Evolutionary conservation across 768 basidiomycete genomes (phyloP).

Genomic region (Cystoderma amianthinum): DNA sequence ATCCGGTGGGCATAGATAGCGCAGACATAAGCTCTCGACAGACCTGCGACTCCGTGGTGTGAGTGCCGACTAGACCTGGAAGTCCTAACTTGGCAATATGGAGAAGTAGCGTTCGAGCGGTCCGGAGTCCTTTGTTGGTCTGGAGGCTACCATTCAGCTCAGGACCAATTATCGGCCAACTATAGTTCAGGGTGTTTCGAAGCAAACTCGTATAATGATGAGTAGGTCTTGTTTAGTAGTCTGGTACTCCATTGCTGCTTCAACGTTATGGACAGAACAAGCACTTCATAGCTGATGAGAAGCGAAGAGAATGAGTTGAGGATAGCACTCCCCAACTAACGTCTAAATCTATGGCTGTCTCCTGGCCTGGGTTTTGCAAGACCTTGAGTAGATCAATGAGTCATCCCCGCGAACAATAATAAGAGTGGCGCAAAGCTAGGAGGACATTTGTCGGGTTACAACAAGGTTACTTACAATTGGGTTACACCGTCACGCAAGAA

Average conservation of each 20-base stretch:
- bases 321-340: too few relatives aligned
- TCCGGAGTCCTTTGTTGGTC: constrained; percentile 92
- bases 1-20: constrained; percentile 93
- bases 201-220: constrained; percentile 98
- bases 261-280: constrained; percentile 90
- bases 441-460: too few relatives aligned
- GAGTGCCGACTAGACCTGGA: constrained; percentile 90
- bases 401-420: too few relatives aligned
- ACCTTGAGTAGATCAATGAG: too few relatives aligned
- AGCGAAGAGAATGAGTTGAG: too few relatives aligned
- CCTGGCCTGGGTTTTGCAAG: too few relatives aligned
- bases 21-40: constrained; percentile 85
- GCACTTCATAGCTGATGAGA: constrained; percentile 52
- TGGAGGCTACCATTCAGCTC: constrained; percentile 90
- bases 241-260: constrained; percentile 83
- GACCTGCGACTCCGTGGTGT: constrained; percentile 90
- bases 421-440: too few relatives aligned
- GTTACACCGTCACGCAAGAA: too few relatives aligned
- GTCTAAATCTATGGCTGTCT: too few relatives aligned
- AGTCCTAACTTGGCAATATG: constrained; percentile 88
- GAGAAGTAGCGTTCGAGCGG: constrained; percentile 80
- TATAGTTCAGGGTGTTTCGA: constrained; percentile 95
- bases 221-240: constrained; percentile 76
- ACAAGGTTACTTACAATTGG: too few relatives aligned
- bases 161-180: constrained; percentile 98